Evolutionary conservation across 352 stramenopile species (phyloP).

Genomic region (Bremia lactucae): DNA sequence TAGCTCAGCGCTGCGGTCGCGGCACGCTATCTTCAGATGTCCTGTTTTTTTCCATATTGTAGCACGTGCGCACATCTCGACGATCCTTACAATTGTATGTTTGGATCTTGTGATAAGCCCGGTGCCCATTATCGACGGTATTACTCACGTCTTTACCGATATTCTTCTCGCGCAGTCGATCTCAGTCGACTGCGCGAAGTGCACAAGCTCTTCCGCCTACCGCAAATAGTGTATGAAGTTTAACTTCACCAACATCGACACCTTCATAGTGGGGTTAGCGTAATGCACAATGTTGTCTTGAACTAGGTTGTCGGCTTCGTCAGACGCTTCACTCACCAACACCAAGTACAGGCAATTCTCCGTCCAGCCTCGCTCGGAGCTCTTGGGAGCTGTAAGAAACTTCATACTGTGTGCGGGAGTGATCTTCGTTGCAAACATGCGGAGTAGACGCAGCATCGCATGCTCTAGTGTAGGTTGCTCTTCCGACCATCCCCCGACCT

Average conservation of each 20-base stretch:
- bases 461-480: no score
- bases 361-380: slow-evolving; percentile 1
- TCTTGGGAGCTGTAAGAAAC: slow-evolving; percentile 6
- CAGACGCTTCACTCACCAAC: no score
- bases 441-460: slow-evolving; percentile 5
- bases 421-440: no score
- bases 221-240: slow-evolving; percentile 7
- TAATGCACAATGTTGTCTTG: slow-evolving; percentile 19
- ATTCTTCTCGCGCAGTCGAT: neutral
- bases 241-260: slow-evolving; percentile 4
- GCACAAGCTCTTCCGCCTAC: slow-evolving; percentile 12
- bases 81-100: no score
- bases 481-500: no score
- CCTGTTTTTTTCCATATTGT: slow-evolving; percentile 1
- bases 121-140: neutral
- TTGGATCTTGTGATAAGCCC: no score
- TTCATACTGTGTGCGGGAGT: slow-evolving; percentile 8
- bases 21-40: slow-evolving; percentile 3
- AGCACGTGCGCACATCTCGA: slow-evolving; percentile 6
- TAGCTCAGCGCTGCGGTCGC: neutral
- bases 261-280: neutral
- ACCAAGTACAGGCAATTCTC: slow-evolving; percentile 15
- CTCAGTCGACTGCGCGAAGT: slow-evolving; percentile 10
- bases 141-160: slow-evolving; percentile 1
- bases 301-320: slow-evolving; percentile 5